phyloP scores from a whole-genome alignment of 768 basidiomycete species.

The Termitomyces sp. region DNA sequence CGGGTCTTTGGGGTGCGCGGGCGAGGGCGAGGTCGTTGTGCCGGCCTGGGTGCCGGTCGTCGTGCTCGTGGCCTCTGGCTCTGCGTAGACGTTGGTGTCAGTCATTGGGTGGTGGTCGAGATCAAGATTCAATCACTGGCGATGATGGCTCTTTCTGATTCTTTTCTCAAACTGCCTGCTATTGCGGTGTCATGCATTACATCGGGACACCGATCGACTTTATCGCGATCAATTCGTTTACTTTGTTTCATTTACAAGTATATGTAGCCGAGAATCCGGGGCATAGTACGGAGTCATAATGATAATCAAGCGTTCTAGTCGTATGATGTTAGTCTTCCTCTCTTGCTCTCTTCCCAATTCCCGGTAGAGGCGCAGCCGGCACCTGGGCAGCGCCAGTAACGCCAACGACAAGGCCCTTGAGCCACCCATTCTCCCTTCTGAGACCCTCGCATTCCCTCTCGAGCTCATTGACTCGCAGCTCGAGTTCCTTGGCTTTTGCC shows the following conservation, averaged over 20 bases:
- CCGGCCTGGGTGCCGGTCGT: background rate
- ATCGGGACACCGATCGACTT: too few species aligned
- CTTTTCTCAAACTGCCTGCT: too few species aligned
- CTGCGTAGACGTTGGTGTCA: constrained; percentile 8
- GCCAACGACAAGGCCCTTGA: constrained; percentile 86
- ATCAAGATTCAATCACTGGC: too few species aligned
- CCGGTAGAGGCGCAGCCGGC: constrained; percentile 19
- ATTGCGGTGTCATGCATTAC: too few species aligned
- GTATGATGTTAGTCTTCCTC: constrained; percentile 10
- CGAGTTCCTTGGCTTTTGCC: constrained; percentile 78
- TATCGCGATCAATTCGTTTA: too few species aligned
- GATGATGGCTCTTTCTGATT: too few species aligned
- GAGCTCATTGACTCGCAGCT: constrained; percentile 69
- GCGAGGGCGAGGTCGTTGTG: background rate
- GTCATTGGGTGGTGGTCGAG: constrained; percentile 10
- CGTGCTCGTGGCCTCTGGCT: background rate
- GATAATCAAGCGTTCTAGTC: background rate
- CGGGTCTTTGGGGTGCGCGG: constrained; percentile 29
- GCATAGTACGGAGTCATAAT: background rate
- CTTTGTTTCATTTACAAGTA: background rate
- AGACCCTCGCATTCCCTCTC: constrained; percentile 90
- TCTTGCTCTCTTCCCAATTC: constrained; percentile 14
- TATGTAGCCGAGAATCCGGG: too few species aligned
- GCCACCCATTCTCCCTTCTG: constrained; percentile 86
- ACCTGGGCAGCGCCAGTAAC: constrained; percentile 68